Conservation (phyloP, 148 eudicot genomes). For the Polygonum maritimum region DNA sequence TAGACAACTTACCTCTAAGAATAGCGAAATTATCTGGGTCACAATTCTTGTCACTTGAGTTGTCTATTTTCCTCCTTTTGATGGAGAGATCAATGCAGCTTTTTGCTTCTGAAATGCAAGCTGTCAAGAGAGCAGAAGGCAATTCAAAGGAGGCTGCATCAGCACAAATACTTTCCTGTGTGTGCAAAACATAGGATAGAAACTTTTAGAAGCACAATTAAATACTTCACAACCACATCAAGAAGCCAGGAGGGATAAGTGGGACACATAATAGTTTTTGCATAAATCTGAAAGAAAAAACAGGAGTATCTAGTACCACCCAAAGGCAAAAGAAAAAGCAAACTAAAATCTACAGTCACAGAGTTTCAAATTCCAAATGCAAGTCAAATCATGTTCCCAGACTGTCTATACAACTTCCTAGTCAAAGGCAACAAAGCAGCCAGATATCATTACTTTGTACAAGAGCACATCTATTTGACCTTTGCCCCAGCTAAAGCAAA, state of each 20-base stretch:
- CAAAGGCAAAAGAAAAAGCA: not conserved
- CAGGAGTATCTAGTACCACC: not conserved
- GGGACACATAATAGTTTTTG: not conserved
- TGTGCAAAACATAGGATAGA: not conserved
- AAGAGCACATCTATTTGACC: not conserved
- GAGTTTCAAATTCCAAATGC: not conserved
- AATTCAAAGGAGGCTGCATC: constrained; percentile 98
- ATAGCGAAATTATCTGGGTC: constrained; percentile 91
- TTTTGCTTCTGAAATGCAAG: constrained; percentile 92
- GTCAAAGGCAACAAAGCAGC: not conserved
- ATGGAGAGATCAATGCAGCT: constrained; percentile 71
- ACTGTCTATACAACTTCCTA: not conserved
- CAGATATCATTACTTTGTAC: not conserved
- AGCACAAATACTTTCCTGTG: constrained; percentile 88
- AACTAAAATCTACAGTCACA: not conserved
- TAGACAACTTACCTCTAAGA: constrained; percentile 70
- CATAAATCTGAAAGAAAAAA: not conserved
- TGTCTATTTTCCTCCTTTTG: constrained; percentile 54
- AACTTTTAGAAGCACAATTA: not conserved
- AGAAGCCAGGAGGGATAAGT: not conserved
- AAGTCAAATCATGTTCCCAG: not conserved
- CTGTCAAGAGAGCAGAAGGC: constrained; percentile 58
- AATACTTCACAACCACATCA: not conserved
- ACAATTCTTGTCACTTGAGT: constrained; percentile 55
- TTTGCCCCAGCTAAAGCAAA: not conserved